Conservation (phyloP, 2,329 filamentous ascomycete genomes). For the Epichloe scottii region DNA sequence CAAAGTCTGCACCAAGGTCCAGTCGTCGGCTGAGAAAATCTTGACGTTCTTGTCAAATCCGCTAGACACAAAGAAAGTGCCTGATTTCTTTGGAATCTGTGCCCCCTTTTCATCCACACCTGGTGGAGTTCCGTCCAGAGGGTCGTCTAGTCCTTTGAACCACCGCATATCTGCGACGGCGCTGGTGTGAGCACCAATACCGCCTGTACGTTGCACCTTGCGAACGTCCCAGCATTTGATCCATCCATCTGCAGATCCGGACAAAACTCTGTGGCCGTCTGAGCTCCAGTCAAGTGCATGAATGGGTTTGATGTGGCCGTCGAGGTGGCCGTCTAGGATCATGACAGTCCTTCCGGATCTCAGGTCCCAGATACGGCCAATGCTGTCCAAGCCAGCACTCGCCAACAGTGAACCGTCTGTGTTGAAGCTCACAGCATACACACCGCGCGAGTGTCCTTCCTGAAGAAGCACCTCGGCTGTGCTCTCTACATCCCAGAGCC, state of each 20-base stretch:
- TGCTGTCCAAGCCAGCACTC: conserved; percentile 86
- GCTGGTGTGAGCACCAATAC: conserved; percentile 81
- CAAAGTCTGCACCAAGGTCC: conserved; percentile 76
- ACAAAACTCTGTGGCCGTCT: conserved; percentile 86
- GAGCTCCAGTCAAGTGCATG: conserved; percentile 86
- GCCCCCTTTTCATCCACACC: conserved; percentile 53
- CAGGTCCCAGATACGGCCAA: conserved; percentile 90
- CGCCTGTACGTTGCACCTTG: conserved; percentile 71
- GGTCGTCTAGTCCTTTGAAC: conserved; percentile 79
- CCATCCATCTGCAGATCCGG: conserved; percentile 86
- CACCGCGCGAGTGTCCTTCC: conserved; percentile 88
- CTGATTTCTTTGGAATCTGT: conserved; percentile 65
- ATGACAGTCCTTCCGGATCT: conserved; percentile 87
- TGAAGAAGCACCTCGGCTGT: conserved; percentile 76
- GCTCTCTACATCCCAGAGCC: conserved; percentile 85
- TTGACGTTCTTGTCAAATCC: conserved; percentile 95
- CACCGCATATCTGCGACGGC: conserved; percentile 87
- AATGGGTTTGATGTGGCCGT: conserved; percentile 75
- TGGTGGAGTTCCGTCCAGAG: conserved; percentile 47
- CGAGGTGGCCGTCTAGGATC: conserved; percentile 82
- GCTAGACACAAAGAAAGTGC: conserved; percentile 80
- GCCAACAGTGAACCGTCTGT: conserved; percentile 81
- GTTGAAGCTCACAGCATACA: conserved; percentile 84
- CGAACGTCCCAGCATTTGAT: conserved; percentile 97
- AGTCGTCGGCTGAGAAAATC: conserved; percentile 92